Evolutionary conservation across 257 asterid genomes (phyloP), one percentile per base, ranked within the genome.

Genomic region (Gentiana dahurica): DNA sequence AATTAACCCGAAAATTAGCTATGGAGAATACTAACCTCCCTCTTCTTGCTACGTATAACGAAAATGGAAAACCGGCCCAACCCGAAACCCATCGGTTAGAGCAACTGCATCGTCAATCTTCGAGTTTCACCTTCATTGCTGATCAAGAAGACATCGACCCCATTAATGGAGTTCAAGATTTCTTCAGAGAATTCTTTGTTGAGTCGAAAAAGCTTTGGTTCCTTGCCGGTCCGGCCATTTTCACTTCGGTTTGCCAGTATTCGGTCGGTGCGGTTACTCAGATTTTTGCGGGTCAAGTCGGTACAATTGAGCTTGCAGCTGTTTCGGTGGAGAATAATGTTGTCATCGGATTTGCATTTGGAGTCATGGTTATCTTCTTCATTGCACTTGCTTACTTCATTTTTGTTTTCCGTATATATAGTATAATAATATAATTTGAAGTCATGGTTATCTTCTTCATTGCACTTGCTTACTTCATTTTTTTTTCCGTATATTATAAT

Each of bases 191-290:
- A 36, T 65, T 71, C 64, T 5, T 8, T 13, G 33, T 0, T 0
- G 76, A 71, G 51, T 65, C 71, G 37, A 54, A 51, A 57, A 71
- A 65, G 60, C 62, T 71, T 0, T 71, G 76, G 76, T 71, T 36
- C 65, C 59, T 65, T 6, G 71, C 76, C 4, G 71, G 60, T 13
- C 76, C 71, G 5, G 71, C 76, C 39, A 71, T 71, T 53, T 71
- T 71, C 58, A 65, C 76, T 24, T 56, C 68, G 32, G 6, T 65
- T 39, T 61, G 62, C 51, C 71, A 65, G 12, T 71, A 71, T 12
- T 65, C 76, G 24, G 46, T 65, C 0, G 74, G 74, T 1, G 70
- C 74, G 45, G n/a, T 69, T n/a, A 69, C 66, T 34, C 70, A 69
- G 38, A 61, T 57, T 53, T 65, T 65, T 41, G 68, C 71, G 3